Percentiles rank a stretch among this genome's conserved stretches.
Evolutionary conservation across 2,329 filamentous ascomycete genomes (phyloP).

Genomic region (Arthrinium puccinioides): DNA sequence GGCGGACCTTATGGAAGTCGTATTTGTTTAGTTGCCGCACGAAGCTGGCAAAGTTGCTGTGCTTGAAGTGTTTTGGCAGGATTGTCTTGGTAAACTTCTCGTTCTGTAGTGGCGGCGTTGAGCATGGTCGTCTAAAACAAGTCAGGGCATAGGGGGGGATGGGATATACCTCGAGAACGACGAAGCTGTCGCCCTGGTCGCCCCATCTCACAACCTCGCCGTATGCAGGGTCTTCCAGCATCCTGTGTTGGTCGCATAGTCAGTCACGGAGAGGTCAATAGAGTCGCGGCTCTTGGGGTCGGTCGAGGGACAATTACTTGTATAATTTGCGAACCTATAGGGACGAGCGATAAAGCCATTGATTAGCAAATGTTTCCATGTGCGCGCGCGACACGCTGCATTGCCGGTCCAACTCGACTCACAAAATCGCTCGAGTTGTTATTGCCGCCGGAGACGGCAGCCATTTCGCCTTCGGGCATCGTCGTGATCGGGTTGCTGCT

Average conservation of each 20-base stretch:
- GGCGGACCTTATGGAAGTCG: constrained; percentile 83
- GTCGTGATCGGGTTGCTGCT: too few relatives aligned
- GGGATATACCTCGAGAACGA: constrained; percentile 76
- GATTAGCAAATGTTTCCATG: constrained; percentile 21
- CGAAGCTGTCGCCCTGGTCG: constrained; percentile 89
- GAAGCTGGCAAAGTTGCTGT: constrained; percentile 76
- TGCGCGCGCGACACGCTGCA: constrained; percentile 12
- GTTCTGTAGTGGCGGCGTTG: constrained; percentile 49
- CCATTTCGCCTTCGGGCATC: constrained; percentile 27
- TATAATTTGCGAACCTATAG: constrained; percentile 93
- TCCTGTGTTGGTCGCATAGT: constrained; percentile 44
- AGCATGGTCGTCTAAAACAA: constrained; percentile 2
- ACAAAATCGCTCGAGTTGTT: constrained; percentile 97
- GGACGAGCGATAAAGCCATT: constrained; percentile 5
- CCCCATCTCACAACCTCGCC: constrained; percentile 93
- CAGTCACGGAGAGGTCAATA: constrained; percentile 8
- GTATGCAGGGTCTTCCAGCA: constrained; percentile 93
- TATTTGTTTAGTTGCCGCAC: constrained; percentile 74
- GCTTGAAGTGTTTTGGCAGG: constrained; percentile 77
- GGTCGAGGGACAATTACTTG: constrained; percentile 59
- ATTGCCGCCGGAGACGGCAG: constrained; percentile 32
- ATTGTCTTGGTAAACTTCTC: constrained; percentile 85
- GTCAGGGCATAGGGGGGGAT: constrained; percentile 11
- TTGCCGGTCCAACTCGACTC: constrained; percentile 41
- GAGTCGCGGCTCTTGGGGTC: constrained; percentile 3